Evolutionary conservation across 805 yeast species (phyloP), one percentile per base, ranked within the genome.

Genomic region (Barnettozyma populi): DNA sequence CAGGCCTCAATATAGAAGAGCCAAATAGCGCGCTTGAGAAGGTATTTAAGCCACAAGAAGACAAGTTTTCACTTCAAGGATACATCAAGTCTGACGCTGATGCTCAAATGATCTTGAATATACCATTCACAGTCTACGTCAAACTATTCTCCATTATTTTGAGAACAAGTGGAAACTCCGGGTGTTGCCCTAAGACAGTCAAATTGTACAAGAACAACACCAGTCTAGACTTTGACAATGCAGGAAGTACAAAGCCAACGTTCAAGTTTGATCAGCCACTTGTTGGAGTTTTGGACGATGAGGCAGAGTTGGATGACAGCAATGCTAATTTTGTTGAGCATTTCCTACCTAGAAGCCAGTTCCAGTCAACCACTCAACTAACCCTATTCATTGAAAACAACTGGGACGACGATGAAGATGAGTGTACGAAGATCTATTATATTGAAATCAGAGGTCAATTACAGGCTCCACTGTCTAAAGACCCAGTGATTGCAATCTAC

Each of bases 391-490:
- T 90, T 32, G 80, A 83, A 51, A 73, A 78, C 52, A 82, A 85
- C 51, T 80, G 86, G 71, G 77, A 77, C 3, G 80, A 69, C 7
- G 83, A 79, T 49, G 80, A 76, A 25, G 85, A 79, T 39, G 84
- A 79, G 44, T 68, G 72, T 21, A 72, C 82, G 5, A 76, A 72
- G 46, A 46, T 90, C 2, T 82, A 82, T 55, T 84, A 81, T 55
- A 66, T 90, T 39, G 97, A 95, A 48, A 64, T 92, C 23, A 71
- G 97, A 41, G 98, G 98, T 1, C 85, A 80, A 53, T 75, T 65
- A 50, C 56, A 60, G 14, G 71, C 77, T 6, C 78, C 74, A 34
- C 62, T 85, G 43, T 63, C 70, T 29, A 75, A 75, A 52, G 87
- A 85, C 37, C 96, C 96, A 0, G 78, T 88, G 16, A 73, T 85